phyloP scores from a whole-genome alignment of 2,329 filamentous ascomycete genomes.

The Sporothrix luriei region DNA sequence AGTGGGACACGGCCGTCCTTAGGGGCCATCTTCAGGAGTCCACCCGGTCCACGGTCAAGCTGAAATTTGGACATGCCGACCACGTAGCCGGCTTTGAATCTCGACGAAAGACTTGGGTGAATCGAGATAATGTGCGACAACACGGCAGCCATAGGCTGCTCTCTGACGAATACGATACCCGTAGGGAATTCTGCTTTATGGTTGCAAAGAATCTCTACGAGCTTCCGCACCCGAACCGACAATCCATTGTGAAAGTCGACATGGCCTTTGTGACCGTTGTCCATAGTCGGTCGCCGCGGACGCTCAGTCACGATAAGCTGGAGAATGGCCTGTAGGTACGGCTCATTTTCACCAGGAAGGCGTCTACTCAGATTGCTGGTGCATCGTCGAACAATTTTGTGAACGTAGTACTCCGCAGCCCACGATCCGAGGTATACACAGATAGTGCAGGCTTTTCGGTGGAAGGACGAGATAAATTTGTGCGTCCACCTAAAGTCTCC shows the following conservation, averaged over 20 bases:
- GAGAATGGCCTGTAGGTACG: conserved; percentile 57
- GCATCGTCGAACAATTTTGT: conserved; percentile 47
- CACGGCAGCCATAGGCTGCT: conserved; percentile 63
- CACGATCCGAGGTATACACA: conserved; percentile 64
- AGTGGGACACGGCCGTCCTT: conserved; percentile 46
- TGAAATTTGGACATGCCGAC: conserved; percentile 48
- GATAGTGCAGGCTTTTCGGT: conserved; percentile 54
- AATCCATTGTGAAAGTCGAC: conserved; percentile 23
- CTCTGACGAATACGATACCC: conserved; percentile 69
- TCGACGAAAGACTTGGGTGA: conserved; percentile 52
- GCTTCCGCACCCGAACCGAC: conserved; percentile 59
- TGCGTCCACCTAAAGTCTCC: conserved; percentile 8
- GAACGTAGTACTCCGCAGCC: conserved; percentile 69
- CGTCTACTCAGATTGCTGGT: background rate
- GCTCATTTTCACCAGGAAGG: conserved; percentile 50
- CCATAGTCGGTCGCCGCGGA: background rate
- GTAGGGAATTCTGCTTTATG: conserved; percentile 48
- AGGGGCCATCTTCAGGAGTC: conserved; percentile 41
- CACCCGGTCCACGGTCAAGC: conserved; percentile 24
- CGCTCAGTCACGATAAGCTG: conserved; percentile 7
- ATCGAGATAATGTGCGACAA: conserved; percentile 59
- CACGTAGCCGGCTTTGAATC: conserved; percentile 57
- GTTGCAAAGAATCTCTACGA: conserved; percentile 57
- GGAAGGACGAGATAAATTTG: conserved; percentile 59
- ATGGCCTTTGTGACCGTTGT: background rate